phyloP scores from a whole-genome alignment of 306 rosid genomes.

The Vicia villosa region DNA sequence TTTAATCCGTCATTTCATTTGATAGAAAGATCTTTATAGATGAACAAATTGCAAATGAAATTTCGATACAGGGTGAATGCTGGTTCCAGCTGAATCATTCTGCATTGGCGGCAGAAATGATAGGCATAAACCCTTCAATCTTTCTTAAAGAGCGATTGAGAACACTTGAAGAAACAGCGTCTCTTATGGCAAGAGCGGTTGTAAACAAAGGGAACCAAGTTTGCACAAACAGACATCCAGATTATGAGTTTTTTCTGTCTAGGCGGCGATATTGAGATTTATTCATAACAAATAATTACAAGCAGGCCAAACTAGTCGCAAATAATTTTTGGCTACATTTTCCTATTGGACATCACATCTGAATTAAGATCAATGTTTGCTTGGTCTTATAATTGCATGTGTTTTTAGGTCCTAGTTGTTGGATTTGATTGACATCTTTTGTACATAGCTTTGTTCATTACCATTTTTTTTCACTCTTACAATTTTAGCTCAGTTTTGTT shows the following conservation, averaged over 20 bases:
- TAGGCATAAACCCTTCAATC: conserved; percentile 42
- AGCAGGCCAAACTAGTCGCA: conserved; percentile 31
- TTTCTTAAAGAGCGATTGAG: conserved; percentile 59
- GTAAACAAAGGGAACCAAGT: conserved; percentile 57
- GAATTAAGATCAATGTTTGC: conserved; percentile 24
- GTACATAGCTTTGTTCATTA: conserved; percentile 45
- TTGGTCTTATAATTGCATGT: conserved; percentile 6
- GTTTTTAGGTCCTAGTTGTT: conserved; percentile 37
- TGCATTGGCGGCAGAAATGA: conserved; percentile 28
- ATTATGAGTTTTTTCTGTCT: conserved; percentile 77
- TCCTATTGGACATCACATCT: conserved; percentile 38
- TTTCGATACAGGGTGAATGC: conserved; percentile 64
- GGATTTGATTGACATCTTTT: conserved; percentile 35
- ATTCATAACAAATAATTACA: conserved; percentile 20
- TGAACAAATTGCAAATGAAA: conserved; percentile 8
- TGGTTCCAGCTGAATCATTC: conserved; percentile 63
- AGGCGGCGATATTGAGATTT: conserved; percentile 53
- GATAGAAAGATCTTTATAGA: background rate
- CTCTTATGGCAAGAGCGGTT: conserved; percentile 74
- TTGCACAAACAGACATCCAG: conserved; percentile 66
- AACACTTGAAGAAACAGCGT: conserved; percentile 75
- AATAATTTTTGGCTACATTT: conserved; percentile 42
- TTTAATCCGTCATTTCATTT: background rate
- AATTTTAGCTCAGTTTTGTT: conserved; percentile 29
- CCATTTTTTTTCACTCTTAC: conserved; percentile 24